phyloP scores from a whole-genome alignment of 129 eudicot species.

The Centaurea solstitialis region DNA sequence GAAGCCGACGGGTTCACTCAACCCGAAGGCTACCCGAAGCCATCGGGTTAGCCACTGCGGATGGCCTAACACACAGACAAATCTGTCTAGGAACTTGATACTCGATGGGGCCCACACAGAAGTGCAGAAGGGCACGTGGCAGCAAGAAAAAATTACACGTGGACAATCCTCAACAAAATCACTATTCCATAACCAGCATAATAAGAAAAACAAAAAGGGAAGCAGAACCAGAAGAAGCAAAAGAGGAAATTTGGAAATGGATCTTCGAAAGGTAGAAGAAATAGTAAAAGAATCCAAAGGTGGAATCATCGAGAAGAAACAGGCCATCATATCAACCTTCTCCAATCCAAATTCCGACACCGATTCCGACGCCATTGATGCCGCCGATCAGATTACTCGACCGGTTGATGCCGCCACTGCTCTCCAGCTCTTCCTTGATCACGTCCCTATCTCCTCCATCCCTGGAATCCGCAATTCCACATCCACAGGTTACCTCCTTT shows the following conservation, averaged over 20 bases:
- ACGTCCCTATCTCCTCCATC: conserved; percentile 44
- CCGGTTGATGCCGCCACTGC: conserved; percentile 40
- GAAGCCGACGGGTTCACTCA: too few relatives aligned
- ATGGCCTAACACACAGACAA: too few relatives aligned
- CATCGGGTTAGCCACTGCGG: too few relatives aligned
- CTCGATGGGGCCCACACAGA: not conserved
- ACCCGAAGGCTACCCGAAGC: too few relatives aligned
- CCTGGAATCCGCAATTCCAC: conserved; percentile 44
- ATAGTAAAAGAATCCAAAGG: conserved; percentile 39
- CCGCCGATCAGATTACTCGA: conserved; percentile 2
- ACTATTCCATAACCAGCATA: not conserved
- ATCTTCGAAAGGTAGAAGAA: conserved; percentile 38
- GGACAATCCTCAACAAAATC: not conserved
- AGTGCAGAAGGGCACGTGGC: conserved; percentile 7
- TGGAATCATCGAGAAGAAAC: conserved; percentile 36
- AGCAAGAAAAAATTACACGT: not conserved
- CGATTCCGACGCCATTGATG: not conserved
- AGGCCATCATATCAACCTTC: conserved; percentile 23
- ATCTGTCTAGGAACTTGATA: not conserved
- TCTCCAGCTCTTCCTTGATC: conserved; percentile 44
- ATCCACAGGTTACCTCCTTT: conserved; percentile 32
- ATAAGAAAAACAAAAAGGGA: not conserved
- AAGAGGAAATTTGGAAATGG: conserved; percentile 17
- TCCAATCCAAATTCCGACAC: not conserved
- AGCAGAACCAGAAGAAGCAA: not conserved